These are phyloP conservation scores for Epichloe aotearoae DNA, from an alignment of 2,329 filamentous ascomycete species.

Conservation along the genomic window DNA sequence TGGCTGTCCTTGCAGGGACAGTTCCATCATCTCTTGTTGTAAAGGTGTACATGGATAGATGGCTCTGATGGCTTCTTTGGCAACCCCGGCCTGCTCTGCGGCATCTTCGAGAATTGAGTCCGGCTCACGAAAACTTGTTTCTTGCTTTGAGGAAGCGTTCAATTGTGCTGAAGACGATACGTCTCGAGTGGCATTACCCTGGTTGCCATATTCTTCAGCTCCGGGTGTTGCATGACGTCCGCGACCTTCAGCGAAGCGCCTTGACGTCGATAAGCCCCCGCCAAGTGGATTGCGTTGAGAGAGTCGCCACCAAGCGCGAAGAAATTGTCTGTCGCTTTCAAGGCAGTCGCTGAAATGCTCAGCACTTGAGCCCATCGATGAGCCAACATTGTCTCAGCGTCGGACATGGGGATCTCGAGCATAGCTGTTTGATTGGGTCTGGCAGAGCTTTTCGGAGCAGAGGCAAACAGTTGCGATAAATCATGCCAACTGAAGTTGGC, in stretches of 20 bases:
- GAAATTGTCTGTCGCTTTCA: slow-evolving; percentile 15
- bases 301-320: slow-evolving; percentile 2
- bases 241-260: not conserved
- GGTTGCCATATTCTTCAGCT: not conserved
- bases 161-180: too few species aligned
- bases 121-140: too few species aligned
- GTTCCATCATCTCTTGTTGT: too few species aligned
- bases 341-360: too few species aligned
- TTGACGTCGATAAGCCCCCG: not conserved
- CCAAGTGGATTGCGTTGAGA: not conserved
- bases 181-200: too few species aligned
- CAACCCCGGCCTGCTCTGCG: too few species aligned
- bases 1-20: too few species aligned
- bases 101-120: too few species aligned
- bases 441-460: not conserved
- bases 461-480: not conserved
- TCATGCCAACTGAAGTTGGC: too few species aligned
- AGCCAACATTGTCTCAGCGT: not conserved
- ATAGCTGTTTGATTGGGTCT: not conserved
- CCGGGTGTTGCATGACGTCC: not conserved
- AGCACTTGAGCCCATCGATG: slow-evolving; percentile 7
- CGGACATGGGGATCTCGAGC: not conserved
- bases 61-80: too few species aligned
- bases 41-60: too few species aligned
- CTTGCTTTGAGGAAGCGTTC: too few species aligned